Conservation (phyloP, 1,284 basidiomycete species). For the Phaffia rhodozyma region DNA sequence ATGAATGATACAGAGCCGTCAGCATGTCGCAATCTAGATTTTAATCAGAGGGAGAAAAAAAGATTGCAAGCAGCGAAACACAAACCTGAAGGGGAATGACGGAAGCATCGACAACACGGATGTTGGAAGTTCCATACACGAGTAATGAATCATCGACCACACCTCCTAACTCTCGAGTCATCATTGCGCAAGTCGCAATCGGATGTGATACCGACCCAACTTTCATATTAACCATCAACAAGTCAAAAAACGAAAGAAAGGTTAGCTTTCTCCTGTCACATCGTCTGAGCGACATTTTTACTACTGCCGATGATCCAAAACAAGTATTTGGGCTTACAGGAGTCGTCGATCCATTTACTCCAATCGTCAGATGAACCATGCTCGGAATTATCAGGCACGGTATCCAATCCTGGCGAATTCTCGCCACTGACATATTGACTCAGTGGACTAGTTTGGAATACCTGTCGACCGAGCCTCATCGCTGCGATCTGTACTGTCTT, state of each 20-base stretch:
- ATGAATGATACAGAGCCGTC: no score
- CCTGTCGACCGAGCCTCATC: slow-evolving; percentile 26
- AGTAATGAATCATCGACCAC: slow-evolving; percentile 30
- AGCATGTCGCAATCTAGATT: no score
- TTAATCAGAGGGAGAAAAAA: background rate
- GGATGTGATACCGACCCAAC: slow-evolving; percentile 43
- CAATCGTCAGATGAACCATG: slow-evolving; percentile 29
- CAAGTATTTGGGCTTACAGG: slow-evolving; percentile 25
- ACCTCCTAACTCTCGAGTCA: slow-evolving; percentile 47
- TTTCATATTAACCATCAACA: slow-evolving; percentile 19
- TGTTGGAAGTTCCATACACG: slow-evolving; percentile 36
- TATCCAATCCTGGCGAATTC: slow-evolving; percentile 28
- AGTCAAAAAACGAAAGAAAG: no score
- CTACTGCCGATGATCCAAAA: no score
- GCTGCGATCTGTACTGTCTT: slow-evolving; percentile 30
- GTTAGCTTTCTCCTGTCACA: no score
- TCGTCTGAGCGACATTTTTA: no score
- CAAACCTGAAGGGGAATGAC: slow-evolving; percentile 39
- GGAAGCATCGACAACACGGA: slow-evolving; percentile 41
- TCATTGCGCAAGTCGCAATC: slow-evolving; percentile 52
- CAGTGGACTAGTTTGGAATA: slow-evolving; percentile 27
- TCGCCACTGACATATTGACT: slow-evolving; percentile 26
- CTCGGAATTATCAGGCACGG: slow-evolving; percentile 21
- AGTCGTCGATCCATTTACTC: slow-evolving; percentile 30
- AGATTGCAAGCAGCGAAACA: slow-evolving; percentile 15